These are phyloP conservation scores for Quaeritorhiza haematococci DNA, from an alignment of 371 early-diverging fungal genomes.

Conservation along the genomic window DNA sequence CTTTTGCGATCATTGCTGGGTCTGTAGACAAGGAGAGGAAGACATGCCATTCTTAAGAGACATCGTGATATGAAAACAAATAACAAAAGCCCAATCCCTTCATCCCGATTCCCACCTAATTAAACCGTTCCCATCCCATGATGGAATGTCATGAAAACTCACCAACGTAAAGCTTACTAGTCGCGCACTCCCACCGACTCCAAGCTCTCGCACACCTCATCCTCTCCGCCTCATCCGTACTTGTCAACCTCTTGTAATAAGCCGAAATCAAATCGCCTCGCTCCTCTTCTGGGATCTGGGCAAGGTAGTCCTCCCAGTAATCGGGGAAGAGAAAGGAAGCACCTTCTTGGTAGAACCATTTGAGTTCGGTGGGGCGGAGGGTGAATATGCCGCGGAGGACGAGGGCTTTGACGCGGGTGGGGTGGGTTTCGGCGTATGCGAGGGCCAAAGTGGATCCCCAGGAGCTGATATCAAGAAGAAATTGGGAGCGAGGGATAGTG, in stretches of 20 bases:
- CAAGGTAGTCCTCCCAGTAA: constrained; percentile 51
- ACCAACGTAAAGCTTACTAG: constrained; percentile 37
- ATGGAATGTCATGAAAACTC: background rate
- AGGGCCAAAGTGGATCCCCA: constrained; percentile 46
- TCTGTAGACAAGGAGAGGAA: constrained; percentile 27
- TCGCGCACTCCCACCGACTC: constrained; percentile 58
- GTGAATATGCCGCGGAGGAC: constrained; percentile 62
- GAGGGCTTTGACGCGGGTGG: constrained; percentile 51
- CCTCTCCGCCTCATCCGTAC: constrained; percentile 37
- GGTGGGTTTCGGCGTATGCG: constrained; percentile 56
- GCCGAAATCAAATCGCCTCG: constrained; percentile 51
- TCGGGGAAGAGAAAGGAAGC: constrained; percentile 18
- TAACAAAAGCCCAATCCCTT: background rate
- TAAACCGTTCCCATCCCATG: background rate
- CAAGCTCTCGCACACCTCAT: constrained; percentile 51
- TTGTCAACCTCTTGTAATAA: constrained; percentile 59
- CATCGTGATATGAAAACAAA: background rate
- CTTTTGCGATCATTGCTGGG: constrained; percentile 44
- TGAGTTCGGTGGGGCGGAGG: constrained; percentile 43
- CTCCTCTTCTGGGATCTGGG: constrained; percentile 56
- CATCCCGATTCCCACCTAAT: too few relatives aligned
- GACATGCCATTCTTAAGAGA: too few relatives aligned
- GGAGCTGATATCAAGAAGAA: background rate
- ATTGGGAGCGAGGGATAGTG: background rate
- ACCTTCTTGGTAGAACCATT: constrained; percentile 58